These are phyloP conservation scores for Lactarius sanguifluus DNA, from an alignment of 768 basidiomycete species.

Conservation along the genomic window DNA sequence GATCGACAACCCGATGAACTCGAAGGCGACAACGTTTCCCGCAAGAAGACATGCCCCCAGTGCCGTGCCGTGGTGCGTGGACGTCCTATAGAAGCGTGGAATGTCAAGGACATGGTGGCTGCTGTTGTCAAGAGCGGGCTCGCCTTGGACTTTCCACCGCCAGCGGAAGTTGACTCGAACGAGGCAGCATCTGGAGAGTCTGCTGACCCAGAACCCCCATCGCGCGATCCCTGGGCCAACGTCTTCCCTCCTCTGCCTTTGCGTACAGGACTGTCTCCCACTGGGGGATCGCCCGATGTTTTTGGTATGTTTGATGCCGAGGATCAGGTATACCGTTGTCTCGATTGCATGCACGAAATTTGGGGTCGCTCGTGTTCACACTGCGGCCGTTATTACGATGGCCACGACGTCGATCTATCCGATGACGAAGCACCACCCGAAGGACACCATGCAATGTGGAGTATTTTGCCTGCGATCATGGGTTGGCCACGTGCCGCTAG, in stretches of 20 bases:
- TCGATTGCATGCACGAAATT: slow-evolving; percentile 78
- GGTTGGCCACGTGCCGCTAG: slow-evolving; percentile 19
- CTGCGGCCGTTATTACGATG: slow-evolving; percentile 61
- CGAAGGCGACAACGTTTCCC: slow-evolving; percentile 23
- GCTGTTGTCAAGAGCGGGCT: slow-evolving; percentile 55
- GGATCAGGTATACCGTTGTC: slow-evolving; percentile 77
- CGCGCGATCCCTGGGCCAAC: slow-evolving; percentile 63
- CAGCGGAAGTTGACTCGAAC: slow-evolving; percentile 24
- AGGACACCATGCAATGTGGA: slow-evolving; percentile 35
- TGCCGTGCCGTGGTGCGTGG: slow-evolving; percentile 46
- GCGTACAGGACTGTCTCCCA: slow-evolving; percentile 29
- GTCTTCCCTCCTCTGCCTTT: slow-evolving; percentile 47
- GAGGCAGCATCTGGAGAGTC: slow-evolving; percentile 34
- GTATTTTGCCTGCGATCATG: slow-evolving; percentile 19
- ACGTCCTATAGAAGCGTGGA: slow-evolving; percentile 49
- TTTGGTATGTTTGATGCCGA: slow-evolving; percentile 70
- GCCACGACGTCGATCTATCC: slow-evolving; percentile 40
- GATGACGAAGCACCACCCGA: slow-evolving; percentile 28
- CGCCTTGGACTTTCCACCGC: slow-evolving; percentile 31
- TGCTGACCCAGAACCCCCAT: slow-evolving; percentile 32
- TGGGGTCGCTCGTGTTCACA: slow-evolving; percentile 62
- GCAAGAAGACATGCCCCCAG: slow-evolving; percentile 46
- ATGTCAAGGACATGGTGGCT: slow-evolving; percentile 48
- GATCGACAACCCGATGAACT: slow-evolving; percentile 13
- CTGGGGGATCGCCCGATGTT: slow-evolving; percentile 34